Base-by-base conservation (phyloP, 129 eudicot species). In the Erigeron canadensis region DNA sequence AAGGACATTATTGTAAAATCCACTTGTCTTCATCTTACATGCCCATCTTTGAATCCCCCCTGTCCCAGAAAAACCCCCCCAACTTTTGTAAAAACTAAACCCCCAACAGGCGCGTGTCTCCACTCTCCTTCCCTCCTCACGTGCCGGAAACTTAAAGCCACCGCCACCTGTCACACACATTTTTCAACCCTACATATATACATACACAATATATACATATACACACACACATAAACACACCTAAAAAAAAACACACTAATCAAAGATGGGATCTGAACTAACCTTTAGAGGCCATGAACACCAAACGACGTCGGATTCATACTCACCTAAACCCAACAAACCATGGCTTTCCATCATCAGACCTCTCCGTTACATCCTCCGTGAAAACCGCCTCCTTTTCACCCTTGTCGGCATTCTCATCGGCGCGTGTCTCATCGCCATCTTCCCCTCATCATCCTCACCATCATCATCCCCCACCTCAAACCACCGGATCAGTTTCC, bases 331-430 rank as follows among this genome's bases (percentile, higher is more conserved):
- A 55, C 95, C 96, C 1, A 67, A 69, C 21, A 87, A 90, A 53
- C 96, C 91, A 34, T 90, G 94, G 94, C 75, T 77, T 45, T 41
- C 63, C 79, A 82, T 82, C 45, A 83, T 76, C 21, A 87, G 85
- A 0, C 88, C 90, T 41, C 64, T 90, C 7, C 81, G 84, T 38
- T 81, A 81, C 84, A 21, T 81, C 42, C 65, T 81, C 45, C 77
- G 81, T 0, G 84, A 81, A 18, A 81, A 81, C 8, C 77, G 84
- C 4, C 73, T 81, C 9, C 54, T 81, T 2, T 81, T 81, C 13
- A 50, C 66, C 38, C n/a, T 81, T 57, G 5, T 71, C 65, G 84
- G 84, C 84, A 71, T 76, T 65, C 41, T 77, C 47, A 75, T 81
- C 46, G 84, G 81, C n/a, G 75, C 78, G 34, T 0, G 58, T 69